Evolutionary conservation across 176 grass and related monocot genomes (phyloP).

Genomic region (Echinochloa phyllopogon): DNA sequence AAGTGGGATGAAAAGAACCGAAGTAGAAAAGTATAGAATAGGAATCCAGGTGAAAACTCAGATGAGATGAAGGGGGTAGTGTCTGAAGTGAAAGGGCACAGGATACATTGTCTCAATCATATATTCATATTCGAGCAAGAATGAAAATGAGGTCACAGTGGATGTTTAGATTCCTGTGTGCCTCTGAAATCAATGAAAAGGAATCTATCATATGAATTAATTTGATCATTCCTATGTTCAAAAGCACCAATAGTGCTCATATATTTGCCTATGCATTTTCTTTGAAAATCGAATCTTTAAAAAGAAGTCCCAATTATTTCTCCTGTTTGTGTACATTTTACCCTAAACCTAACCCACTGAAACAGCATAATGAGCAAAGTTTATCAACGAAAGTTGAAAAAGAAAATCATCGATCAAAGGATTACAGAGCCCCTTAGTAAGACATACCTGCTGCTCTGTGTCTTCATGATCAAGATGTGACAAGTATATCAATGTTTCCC

Average conservation of each 20-base stretch:
- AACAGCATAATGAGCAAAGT: background rate
- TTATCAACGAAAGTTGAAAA: background rate
- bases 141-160: background rate
- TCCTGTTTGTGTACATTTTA: background rate
- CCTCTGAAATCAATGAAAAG: background rate
- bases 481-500: constrained; percentile 82
- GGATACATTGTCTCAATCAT: background rate
- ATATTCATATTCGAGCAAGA: constrained; percentile 15
- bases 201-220: constrained; percentile 1
- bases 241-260: background rate
- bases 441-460: constrained; percentile 72
- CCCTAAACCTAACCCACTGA: background rate
- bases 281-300: background rate
- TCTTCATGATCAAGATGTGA: constrained; percentile 78
- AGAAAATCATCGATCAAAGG: background rate
- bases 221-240: background rate
- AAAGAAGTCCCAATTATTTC: background rate
- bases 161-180: background rate
- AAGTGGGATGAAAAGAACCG: background rate
- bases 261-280: background rate
- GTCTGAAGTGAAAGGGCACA: background rate
- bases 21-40: background rate
- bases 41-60: background rate
- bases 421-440: background rate
- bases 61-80: background rate